Evolutionary conservation across 331 rosid genomes (phyloP).

Genomic region (Quercus phellos): DNA sequence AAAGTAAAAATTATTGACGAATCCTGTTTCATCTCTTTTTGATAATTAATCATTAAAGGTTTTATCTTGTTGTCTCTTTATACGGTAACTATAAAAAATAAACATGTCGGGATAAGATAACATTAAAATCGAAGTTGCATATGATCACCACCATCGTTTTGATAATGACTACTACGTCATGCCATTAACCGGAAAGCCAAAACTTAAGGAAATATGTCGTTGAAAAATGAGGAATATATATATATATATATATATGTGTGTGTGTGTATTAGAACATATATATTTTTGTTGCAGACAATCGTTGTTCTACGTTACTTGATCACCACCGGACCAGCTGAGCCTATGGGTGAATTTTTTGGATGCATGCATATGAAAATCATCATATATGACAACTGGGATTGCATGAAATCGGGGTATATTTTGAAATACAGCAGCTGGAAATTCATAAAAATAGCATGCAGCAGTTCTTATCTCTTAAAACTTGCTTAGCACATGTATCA

Average conservation of each 20-base stretch:
- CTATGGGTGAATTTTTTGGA: background rate
- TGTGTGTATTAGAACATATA: background rate
- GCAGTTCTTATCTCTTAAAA: background rate
- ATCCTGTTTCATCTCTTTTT: too few species aligned
- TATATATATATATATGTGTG: background rate
- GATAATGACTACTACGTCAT: slow-evolving; percentile 1
- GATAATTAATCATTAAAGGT: too few species aligned
- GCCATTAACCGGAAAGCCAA: slow-evolving; percentile 34
- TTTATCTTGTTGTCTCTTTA: too few species aligned
- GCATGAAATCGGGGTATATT: too few species aligned
- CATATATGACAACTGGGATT: too few species aligned
- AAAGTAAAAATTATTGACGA: too few species aligned
- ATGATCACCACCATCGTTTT: background rate
- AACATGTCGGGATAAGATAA: slow-evolving; percentile 20
- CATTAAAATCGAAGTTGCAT: slow-evolving; percentile 9
- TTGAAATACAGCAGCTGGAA: too few species aligned
- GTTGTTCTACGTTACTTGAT: background rate
- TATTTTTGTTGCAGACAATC: background rate
- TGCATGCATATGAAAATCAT: too few species aligned
- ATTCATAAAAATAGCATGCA: background rate
- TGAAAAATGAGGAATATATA: slow-evolving; percentile 10
- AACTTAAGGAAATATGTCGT: slow-evolving; percentile 28
- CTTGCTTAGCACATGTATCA: background rate
- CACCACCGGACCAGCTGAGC: background rate
- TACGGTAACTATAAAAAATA: background rate